Percentiles rank a stretch among this genome's conserved stretches.
phyloP scores from a whole-genome alignment of 1,284 basidiomycete species.

The Mycena citricolor region DNA sequence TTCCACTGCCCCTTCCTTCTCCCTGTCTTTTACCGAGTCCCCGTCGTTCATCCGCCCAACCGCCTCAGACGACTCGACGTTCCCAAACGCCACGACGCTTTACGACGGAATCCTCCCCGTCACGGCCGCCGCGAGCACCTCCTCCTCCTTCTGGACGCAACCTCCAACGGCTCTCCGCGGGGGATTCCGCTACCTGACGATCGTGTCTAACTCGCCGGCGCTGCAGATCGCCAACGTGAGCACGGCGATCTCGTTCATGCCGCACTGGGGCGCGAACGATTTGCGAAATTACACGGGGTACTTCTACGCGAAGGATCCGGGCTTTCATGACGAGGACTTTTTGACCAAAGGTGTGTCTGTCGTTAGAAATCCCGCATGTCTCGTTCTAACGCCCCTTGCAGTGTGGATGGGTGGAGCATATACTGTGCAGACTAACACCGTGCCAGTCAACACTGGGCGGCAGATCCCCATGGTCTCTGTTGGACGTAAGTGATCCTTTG shows the following conservation, averaged over 20 bases:
- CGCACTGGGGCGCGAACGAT: conserved; percentile 48
- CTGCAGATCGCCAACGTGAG: conserved; percentile 51
- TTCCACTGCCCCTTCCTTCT: conserved; percentile 34
- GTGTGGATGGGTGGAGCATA: conserved; percentile 65
- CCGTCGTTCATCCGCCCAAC: conserved; percentile 42
- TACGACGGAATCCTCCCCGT: conserved; percentile 50
- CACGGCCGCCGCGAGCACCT: conserved; percentile 35
- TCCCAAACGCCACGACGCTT: conserved; percentile 37
- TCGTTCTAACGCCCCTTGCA: conserved; percentile 17
- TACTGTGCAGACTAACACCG: conserved; percentile 60
- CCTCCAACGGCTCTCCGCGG: conserved; percentile 46
- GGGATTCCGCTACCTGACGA: conserved; percentile 57
- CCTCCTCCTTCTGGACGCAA: conserved; percentile 48
- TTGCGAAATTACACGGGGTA: conserved; percentile 55
- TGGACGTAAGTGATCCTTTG: too few species aligned
- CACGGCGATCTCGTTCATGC: conserved; percentile 56
- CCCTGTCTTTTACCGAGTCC: conserved; percentile 50
- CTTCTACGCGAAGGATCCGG: conserved; percentile 50
- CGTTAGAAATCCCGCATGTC: neutral
- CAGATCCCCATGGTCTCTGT: conserved; percentile 42
- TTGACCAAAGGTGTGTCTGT: conserved; percentile 45
- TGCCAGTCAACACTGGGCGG: conserved; percentile 53
- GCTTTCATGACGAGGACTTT: conserved; percentile 48
- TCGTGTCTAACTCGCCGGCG: conserved; percentile 38
- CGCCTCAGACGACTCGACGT: conserved; percentile 46